Base-by-base conservation (phyloP, 2,329 filamentous ascomycete genomes). In the Stagonosporopsis chrysanthemi region DNA sequence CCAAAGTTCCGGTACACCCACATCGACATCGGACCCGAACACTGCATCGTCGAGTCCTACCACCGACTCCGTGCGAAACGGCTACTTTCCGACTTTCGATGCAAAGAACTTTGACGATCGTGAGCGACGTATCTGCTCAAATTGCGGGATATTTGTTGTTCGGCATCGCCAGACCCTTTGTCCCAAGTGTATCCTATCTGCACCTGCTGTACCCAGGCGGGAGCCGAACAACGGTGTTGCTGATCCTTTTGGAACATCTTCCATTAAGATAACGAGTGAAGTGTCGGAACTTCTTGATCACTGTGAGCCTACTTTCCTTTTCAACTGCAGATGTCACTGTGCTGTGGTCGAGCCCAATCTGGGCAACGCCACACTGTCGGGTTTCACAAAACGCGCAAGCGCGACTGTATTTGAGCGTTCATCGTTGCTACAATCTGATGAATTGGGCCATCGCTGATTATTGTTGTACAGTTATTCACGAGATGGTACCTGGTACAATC, bases 401-500 rank as follows among this genome's bases (percentile, higher is more conserved):
- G 19, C 40, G 22, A 19, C 6, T 28, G 5, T 15, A 6, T 2
- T 11, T 11, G 12, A 29, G 24, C 22, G n/a, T 43, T 22, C 19
- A 6, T 7, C 12, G n/a, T 4, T 3, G 8, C 7, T 23, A 9
- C 4, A 12, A 8, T 36, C 5, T 11, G 12, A 39, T 46, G 24
- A 24, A 49, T 19, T 3, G 9, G 19, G 31, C 35, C 33, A 41
- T 15, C 26, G 54, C 71, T 74, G 55, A 74, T 62, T 15, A 8
- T 26, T 40, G 17, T 15, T 15, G 28, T 49, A 23, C 48, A 77
- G 74, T 75, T 59, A 58, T 72, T 33, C 63, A 67, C 31, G 66
- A 73, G 48, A 77, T 77, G 73, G 71, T 71, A 23, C 74, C 73
- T 6, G 68, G 66, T 36, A 71, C 70, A 26, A 77, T 77, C 42